Conservation (phyloP, 495 filamentous ascomycete species). For the Acidomyces sp. region DNA sequence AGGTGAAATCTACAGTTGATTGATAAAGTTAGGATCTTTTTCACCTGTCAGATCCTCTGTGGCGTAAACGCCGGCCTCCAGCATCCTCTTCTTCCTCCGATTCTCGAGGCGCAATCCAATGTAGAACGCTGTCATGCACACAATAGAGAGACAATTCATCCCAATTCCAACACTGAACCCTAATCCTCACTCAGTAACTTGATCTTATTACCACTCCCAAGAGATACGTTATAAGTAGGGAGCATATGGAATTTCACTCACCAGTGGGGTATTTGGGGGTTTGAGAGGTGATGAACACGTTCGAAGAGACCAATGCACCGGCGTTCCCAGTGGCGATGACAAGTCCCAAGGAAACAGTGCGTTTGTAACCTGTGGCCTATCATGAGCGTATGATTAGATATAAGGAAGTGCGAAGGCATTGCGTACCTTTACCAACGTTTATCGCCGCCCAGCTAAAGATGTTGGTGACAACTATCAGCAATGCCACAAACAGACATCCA, state of each 20-base stretch:
- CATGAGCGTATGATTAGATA: no score
- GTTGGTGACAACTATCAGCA: no score
- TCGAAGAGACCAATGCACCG: constrained; percentile 14
- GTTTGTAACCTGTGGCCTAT: no score
- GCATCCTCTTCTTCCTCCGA: constrained; percentile 3
- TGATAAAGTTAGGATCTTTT: constrained; percentile 18
- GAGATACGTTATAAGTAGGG: no score
- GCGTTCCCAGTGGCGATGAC: constrained; percentile 17
- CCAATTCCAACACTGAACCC: constrained; percentile 18
- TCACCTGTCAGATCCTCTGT: background rate
- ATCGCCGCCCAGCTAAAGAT: constrained; percentile 19
- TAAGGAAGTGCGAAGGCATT: no score
- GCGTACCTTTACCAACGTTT: constrained; percentile 20
- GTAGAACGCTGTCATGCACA: constrained; percentile 12
- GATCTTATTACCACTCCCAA: background rate
- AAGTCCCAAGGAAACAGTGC: constrained; percentile 17
- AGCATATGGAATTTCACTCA: background rate
- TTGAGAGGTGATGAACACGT: constrained; percentile 15
- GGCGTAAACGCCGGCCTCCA: background rate
- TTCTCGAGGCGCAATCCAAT: constrained; percentile 13
- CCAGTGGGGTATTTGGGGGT: constrained; percentile 14
- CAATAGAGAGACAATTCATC: constrained; percentile 10
- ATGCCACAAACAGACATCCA: no score
- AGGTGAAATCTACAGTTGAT: constrained; percentile 13
- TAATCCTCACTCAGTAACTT: background rate